Evolutionary conservation across 768 basidiomycete genomes (phyloP).

Genomic region (Glaciozyma antarctica): DNA sequence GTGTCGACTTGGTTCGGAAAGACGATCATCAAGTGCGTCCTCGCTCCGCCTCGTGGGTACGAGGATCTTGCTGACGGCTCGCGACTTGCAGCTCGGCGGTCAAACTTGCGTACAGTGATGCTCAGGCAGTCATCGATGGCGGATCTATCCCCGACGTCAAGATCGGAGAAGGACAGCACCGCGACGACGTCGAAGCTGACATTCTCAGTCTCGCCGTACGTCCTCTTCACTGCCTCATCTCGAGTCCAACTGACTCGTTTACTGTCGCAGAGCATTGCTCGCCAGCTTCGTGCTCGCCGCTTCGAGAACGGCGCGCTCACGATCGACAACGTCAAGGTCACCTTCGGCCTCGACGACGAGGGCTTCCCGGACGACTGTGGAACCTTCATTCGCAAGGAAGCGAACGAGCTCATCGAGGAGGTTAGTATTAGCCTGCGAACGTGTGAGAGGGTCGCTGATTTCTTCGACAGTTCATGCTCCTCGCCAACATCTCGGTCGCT

Average conservation of each 20-base stretch:
- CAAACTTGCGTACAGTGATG: conserved; percentile 72
- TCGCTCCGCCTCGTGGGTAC: background rate
- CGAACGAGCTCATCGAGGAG: conserved; percentile 80
- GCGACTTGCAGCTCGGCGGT: conserved; percentile 59
- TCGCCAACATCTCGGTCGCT: conserved; percentile 80
- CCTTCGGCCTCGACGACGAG: conserved; percentile 65
- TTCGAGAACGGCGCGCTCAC: conserved; percentile 63
- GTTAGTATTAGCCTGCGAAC: conserved; percentile 41
- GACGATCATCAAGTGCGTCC: conserved; percentile 70
- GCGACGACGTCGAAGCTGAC: conserved; percentile 59
- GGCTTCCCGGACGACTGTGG: conserved; percentile 72
- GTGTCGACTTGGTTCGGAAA: conserved; percentile 86
- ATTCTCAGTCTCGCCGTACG: conserved; percentile 54
- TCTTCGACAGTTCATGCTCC: conserved; percentile 69
- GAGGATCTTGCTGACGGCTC: background rate
- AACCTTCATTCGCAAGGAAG: conserved; percentile 56
- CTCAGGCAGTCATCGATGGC: conserved; percentile 72
- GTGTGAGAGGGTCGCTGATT: background rate
- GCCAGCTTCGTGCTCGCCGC: conserved; percentile 60
- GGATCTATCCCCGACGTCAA: conserved; percentile 48
- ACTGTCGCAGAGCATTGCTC: conserved; percentile 48
- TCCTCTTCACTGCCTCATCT: background rate
- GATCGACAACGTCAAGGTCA: conserved; percentile 58
- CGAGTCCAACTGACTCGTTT: background rate
- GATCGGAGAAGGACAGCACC: conserved; percentile 52